A percentile compares a stretch with the other conserved stretches of the same genome.
Conservation (phyloP, 768 basidiomycete genomes). For the Trichaptum fuscoviolaceum region DNA sequence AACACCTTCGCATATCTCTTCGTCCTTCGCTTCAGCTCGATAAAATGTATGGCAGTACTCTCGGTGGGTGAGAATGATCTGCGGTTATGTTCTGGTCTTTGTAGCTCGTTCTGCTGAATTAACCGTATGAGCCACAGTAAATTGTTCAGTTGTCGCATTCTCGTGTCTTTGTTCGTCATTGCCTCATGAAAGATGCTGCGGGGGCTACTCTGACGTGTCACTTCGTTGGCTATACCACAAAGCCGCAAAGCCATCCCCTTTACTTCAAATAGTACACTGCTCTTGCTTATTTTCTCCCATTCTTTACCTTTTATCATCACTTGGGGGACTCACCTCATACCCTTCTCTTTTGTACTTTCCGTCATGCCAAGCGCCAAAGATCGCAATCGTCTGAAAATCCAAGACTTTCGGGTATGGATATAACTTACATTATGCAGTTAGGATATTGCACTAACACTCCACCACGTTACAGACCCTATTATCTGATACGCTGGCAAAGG, state of each 20-base stretch:
- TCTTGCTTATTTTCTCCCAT: neutral
- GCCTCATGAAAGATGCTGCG: neutral
- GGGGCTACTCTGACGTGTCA: neutral
- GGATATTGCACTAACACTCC: neutral
- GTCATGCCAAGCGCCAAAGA: too few relatives aligned
- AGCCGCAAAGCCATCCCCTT: neutral
- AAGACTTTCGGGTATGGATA: too few relatives aligned
- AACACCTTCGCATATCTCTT: neutral
- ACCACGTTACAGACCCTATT: neutral
- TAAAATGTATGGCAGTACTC: too few relatives aligned
- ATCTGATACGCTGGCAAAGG: neutral
- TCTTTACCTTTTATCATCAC: too few relatives aligned
- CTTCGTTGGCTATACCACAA: neutral
- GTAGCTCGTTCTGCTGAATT: neutral
- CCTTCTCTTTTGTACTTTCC: too few relatives aligned
- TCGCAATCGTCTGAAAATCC: too few relatives aligned
- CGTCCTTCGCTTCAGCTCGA: too few relatives aligned
- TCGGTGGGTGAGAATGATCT: too few relatives aligned
- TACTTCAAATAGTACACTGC: neutral
- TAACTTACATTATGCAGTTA: neutral
- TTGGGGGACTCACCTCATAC: too few relatives aligned
- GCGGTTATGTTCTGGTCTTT: neutral
- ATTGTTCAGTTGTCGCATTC: neutral
- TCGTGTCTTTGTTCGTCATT: neutral
- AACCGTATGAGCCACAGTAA: neutral